A percentile compares a stretch with the other conserved stretches of the same genome.
phyloP scores from a whole-genome alignment of 345 rosid species.

The Bruguiera parviflora region DNA sequence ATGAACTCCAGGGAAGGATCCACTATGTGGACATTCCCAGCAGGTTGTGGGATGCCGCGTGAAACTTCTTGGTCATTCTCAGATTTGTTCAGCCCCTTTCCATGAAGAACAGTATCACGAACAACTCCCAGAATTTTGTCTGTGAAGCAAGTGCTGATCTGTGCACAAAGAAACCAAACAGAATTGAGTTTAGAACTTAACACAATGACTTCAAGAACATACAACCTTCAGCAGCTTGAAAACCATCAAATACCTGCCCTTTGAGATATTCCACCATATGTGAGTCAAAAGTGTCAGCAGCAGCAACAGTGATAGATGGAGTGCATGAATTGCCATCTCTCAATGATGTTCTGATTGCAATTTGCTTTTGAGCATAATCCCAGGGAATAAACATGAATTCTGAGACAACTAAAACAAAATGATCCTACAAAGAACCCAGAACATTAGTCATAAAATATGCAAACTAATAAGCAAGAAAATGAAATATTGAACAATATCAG shows the following conservation, averaged over 20 bases:
- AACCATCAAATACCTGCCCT: constrained; percentile 50
- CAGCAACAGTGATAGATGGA: constrained; percentile 58
- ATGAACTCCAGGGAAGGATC: constrained; percentile 79
- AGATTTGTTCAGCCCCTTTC: constrained; percentile 44
- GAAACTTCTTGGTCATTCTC: constrained; percentile 28
- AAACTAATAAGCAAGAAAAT: neutral
- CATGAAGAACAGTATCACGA: constrained; percentile 54
- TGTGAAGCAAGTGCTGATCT: constrained; percentile 67
- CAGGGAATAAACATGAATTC: constrained; percentile 86
- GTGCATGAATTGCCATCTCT: constrained; percentile 51
- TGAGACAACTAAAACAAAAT: constrained; percentile 72
- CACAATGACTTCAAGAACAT: constrained; percentile 12
- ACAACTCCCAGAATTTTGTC: constrained; percentile 64
- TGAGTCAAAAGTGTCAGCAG: constrained; percentile 65
- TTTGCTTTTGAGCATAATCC: constrained; percentile 62
- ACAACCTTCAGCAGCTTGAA: constrained; percentile 5
- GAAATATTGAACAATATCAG: neutral
- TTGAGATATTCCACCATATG: constrained; percentile 60
- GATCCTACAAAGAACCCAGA: constrained; percentile 57
- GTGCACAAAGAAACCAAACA: constrained; percentile 16
- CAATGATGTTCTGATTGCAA: constrained; percentile 38
- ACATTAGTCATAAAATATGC: constrained; percentile 5
- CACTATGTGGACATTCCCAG: constrained; percentile 32
- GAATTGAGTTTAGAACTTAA: constrained; percentile 7
- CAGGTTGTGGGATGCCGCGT: constrained; percentile 21